Base-by-base conservation (phyloP, 2,329 filamentous ascomycete species). In the Ampelomyces quisqualis region DNA sequence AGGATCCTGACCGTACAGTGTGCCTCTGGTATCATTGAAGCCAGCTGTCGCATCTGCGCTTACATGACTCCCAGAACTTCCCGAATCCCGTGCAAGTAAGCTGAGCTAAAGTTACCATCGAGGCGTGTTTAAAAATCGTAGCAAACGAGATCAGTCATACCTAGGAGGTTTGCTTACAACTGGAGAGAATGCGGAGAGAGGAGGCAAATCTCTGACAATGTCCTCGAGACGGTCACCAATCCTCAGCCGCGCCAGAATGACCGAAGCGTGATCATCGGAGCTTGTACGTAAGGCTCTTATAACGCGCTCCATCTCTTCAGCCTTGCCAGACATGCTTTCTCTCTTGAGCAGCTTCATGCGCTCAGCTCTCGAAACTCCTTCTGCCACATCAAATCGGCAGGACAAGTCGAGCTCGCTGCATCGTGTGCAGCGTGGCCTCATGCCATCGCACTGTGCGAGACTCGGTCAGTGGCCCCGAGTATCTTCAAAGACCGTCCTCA, bases 331-430 rank as follows among this genome's bases (percentile, higher is more conserved):
- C 44, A 54, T 37, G 17, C 42, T 49, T 20, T 57, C 56, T 26
- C 46, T 43, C 37, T 55, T 58, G 29, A 56, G 40, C 9, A 57
- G 34, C 30, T 55, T 59, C 56, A 59, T 57, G 10, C 56, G 52
- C 36, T 58, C 54, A 7, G 54, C 52, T 33, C 56, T 45, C 11
- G 54, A 55, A 6, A 59, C 54, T 9, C 56, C 56, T 36, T 56
- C 54, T 17, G 56, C 40, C 3, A 58, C 56, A 49, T 59, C 56
- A 21, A 55, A 59, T 30, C 53, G 52, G 40, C 56, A 59, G 10
- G 35, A 8, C 13, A 47, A 22, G 17, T 56, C 44, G 19, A 51
- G 51, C 23, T 56, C 50, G 23, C 22, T 47, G 44, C 56, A 59
- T 18, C 56, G 48, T 7, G 40, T 53, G 33, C 56, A 59, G 24